Percentiles rank a stretch among this genome's conserved stretches.
phyloP scores from a whole-genome alignment of 805 yeast species.

The Saccharomycopsis oosterbeekiorum region DNA sequence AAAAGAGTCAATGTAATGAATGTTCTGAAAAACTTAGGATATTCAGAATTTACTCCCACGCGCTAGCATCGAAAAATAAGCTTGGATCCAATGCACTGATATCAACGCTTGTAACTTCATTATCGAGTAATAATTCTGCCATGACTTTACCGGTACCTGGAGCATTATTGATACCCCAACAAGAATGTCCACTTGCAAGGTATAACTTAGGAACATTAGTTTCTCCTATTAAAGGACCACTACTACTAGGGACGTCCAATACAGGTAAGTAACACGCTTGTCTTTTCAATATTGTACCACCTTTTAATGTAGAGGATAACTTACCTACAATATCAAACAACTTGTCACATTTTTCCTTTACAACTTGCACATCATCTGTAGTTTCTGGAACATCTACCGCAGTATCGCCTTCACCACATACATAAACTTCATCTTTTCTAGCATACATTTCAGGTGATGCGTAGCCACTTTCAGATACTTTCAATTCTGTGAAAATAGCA shows the following conservation, averaged over 20 bases:
- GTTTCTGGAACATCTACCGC: slow-evolving; percentile 87
- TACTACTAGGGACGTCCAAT: slow-evolving; percentile 79
- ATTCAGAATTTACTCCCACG: slow-evolving; percentile 15
- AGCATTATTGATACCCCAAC: slow-evolving; percentile 98
- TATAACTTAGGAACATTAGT: slow-evolving; percentile 74
- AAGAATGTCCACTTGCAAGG: slow-evolving; percentile 88
- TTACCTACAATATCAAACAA: slow-evolving; percentile 73
- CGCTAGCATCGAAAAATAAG: slow-evolving; percentile 69
- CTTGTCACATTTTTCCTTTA: slow-evolving; percentile 79
- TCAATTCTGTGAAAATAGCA: slow-evolving; percentile 88
- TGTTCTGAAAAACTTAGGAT: neutral
- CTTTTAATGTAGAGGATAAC: slow-evolving; percentile 55
- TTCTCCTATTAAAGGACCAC: slow-evolving; percentile 92
- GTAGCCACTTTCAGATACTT: slow-evolving; percentile 53
- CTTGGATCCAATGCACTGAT: slow-evolving; percentile 79
- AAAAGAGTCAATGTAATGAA: neutral
- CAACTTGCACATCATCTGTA: slow-evolving; percentile 86
- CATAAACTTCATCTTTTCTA: slow-evolving; percentile 88
- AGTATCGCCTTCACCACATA: slow-evolving; percentile 95
- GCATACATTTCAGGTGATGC: slow-evolving; percentile 94
- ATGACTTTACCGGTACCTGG: slow-evolving; percentile 93
- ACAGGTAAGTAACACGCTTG: slow-evolving; percentile 97
- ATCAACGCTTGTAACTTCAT: slow-evolving; percentile 67
- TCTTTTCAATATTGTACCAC: slow-evolving; percentile 66
- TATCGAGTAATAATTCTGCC: slow-evolving; percentile 82